phyloP scores from a whole-genome alignment of 768 basidiomycete species.

The Leccinum disarticulatum region DNA sequence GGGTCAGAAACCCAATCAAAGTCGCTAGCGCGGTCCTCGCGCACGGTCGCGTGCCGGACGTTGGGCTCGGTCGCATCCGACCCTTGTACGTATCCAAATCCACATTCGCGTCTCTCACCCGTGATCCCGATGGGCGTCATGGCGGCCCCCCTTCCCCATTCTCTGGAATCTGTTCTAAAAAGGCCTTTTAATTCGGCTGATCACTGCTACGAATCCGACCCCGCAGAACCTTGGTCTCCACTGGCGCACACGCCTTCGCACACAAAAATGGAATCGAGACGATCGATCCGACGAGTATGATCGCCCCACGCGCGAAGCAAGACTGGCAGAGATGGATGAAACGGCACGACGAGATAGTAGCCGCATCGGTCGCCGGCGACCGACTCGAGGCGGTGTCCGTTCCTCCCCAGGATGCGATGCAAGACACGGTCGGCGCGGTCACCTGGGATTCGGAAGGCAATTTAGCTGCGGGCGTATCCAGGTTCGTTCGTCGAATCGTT shows the following conservation, averaged over 20 bases:
- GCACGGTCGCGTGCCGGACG: conserved; percentile 44
- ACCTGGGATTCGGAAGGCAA: conserved; percentile 46
- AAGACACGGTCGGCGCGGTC: conserved; percentile 85
- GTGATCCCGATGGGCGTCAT: not conserved
- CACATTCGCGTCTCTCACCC: not conserved
- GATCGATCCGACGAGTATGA: conserved; percentile 45
- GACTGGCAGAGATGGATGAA: conserved; percentile 66
- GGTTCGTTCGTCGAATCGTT: conserved; percentile 36
- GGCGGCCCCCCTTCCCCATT: too few relatives aligned
- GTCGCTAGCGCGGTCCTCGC: conserved; percentile 59
- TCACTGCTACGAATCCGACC: not conserved
- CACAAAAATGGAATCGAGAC: conserved; percentile 26
- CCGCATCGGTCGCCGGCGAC: conserved; percentile 7
- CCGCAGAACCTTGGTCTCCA: conserved; percentile 56
- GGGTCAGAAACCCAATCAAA: conserved; percentile 68
- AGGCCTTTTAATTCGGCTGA: not conserved
- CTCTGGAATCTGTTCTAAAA: not conserved
- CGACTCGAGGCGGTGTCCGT: not conserved
- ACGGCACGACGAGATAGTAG: conserved; percentile 32
- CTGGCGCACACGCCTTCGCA: conserved; percentile 63
- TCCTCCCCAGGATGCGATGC: conserved; percentile 38
- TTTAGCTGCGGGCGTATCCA: conserved; percentile 74
- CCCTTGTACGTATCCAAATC: conserved; percentile 53
- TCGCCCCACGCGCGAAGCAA: conserved; percentile 46
- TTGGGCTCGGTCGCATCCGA: conserved; percentile 59